A percentile compares a stretch with the other conserved stretches of the same genome.
Evolutionary conservation across 2,329 filamentous ascomycete species (phyloP).

Genomic region (Fusarium pseudoanthophilum): DNA sequence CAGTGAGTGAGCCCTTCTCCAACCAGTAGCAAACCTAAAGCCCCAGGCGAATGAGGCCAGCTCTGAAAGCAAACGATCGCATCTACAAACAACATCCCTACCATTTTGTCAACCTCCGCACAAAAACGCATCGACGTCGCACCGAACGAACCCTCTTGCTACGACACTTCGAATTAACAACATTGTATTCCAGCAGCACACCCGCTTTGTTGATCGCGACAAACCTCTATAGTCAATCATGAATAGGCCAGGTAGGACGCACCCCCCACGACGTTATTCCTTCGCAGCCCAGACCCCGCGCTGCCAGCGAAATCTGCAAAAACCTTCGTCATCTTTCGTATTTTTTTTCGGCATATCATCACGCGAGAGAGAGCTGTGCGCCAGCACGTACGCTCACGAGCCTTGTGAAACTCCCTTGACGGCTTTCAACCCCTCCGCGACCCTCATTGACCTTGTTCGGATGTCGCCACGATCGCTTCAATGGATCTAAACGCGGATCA

Average conservation of each 20-base stretch:
- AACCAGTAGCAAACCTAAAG: slow-evolving; percentile 37
- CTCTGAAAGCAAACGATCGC: slow-evolving; percentile 31
- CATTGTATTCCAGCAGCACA: slow-evolving; percentile 6
- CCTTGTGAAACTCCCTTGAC: slow-evolving; percentile 19
- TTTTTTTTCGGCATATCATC: slow-evolving; percentile 21
- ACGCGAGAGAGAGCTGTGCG: slow-evolving; percentile 23
- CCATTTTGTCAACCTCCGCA: slow-evolving; percentile 40
- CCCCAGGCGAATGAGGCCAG: slow-evolving; percentile 30
- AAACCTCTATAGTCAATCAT: slow-evolving; percentile 57
- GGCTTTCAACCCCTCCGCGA: slow-evolving; percentile 33
- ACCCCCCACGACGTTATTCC: slow-evolving; percentile 43
- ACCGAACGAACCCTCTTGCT: slow-evolving; percentile 26
- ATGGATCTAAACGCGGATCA: slow-evolving; percentile 20
- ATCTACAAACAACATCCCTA: slow-evolving; percentile 35
- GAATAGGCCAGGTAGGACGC: slow-evolving; percentile 69
- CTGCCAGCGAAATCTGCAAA: slow-evolving; percentile 40
- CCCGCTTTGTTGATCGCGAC: slow-evolving; percentile 38
- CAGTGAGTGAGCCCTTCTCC: slow-evolving; percentile 37
- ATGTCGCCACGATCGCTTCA: slow-evolving; percentile 30
- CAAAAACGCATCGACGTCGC: slow-evolving; percentile 35
- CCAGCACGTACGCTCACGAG: slow-evolving; percentile 24
- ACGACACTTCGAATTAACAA: slow-evolving; percentile 28
- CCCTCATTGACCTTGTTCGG: slow-evolving; percentile 20
- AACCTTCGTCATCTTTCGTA: slow-evolving; percentile 27
- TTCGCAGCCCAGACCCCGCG: slow-evolving; percentile 42